phyloP scores from a whole-genome alignment of 345 rosid species.

The Luvunga scandens region DNA sequence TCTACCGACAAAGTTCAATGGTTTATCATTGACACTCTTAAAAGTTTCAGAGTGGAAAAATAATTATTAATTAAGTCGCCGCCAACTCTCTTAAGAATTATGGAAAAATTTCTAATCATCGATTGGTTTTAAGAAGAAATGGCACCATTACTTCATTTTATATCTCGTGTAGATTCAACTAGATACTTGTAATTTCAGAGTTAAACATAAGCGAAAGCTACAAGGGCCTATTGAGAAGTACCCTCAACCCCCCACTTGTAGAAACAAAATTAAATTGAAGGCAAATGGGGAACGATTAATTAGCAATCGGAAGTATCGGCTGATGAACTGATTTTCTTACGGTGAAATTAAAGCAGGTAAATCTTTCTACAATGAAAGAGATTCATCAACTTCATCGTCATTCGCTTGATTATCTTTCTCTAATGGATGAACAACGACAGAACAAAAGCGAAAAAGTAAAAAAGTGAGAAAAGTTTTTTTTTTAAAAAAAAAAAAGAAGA shows the following conservation, averaged over 20 bases:
- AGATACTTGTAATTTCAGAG: background rate
- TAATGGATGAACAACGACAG: background rate
- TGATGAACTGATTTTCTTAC: background rate
- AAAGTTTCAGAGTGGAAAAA: background rate
- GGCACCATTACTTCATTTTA: background rate
- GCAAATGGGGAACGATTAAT: background rate
- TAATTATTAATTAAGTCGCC: background rate
- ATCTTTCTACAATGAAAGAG: no score
- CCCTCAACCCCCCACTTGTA: background rate
- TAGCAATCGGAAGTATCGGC: background rate
- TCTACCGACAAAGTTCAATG: background rate
- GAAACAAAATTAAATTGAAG: background rate
- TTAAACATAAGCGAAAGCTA: no score
- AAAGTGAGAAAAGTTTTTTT: background rate
- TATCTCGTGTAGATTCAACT: background rate
- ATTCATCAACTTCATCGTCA: background rate
- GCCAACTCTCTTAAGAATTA: background rate
- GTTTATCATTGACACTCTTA: background rate
- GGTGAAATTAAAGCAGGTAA: background rate
- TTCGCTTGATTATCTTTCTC: background rate
- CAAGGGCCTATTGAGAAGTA: no score
- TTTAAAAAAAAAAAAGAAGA: background rate
- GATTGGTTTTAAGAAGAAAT: background rate
- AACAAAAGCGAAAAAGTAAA: background rate
- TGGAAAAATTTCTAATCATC: no score